Evolutionary conservation across 176 grass and related monocot species (phyloP), one percentile per base, ranked within the genome.

Genomic region (Oryza longistaminata): DNA sequence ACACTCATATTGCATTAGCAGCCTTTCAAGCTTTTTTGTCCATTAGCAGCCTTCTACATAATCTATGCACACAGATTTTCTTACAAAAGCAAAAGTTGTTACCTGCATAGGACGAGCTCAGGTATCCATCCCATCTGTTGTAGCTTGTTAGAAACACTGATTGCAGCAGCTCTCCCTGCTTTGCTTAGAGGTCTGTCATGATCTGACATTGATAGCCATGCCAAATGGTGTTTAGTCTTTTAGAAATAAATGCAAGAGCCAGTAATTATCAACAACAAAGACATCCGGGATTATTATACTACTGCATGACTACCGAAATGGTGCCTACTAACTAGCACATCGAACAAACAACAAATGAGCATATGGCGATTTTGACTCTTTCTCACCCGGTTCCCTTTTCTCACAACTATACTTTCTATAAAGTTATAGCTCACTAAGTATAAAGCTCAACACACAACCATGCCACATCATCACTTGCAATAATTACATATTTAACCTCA

Each of bases 111-210:
- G 73, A 98, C 87, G 71, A 95, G 90, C 77, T 98, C 93, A 1
- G 96, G 93, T 90, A 92, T 90, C 96, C 96, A 98, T 43, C 93
- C 93, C 85, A 93, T 88, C 19, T 98, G 88, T 70, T 87, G 91
- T 64, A 95, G 93, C 62, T 98, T 98, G 76, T 70, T 82, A 77
- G 93, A 88, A 66, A 95, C 44, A 25, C 80, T 95, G 35, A 98
- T 92, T 87, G 93, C 96, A 80, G 92, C 93, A 52, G 70, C 77
- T 83, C 77, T 84, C 39, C 96, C 96, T 37, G 55, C 43, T 90
- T 93, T 89, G 74, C 91, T 98, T 64, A 98, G 75, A 25, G 93
- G 91, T 60, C 93, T 92, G 68, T 93, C 93, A 89, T 98, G 96
- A 87, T 98, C 96, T 98, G 88, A 33, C 25, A 76, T 76, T 44